Percentiles rank a stretch among this genome's conserved stretches.
Evolutionary conservation across 2,329 filamentous ascomycete genomes (phyloP).

Genomic region (Orbilia oligospora): DNA sequence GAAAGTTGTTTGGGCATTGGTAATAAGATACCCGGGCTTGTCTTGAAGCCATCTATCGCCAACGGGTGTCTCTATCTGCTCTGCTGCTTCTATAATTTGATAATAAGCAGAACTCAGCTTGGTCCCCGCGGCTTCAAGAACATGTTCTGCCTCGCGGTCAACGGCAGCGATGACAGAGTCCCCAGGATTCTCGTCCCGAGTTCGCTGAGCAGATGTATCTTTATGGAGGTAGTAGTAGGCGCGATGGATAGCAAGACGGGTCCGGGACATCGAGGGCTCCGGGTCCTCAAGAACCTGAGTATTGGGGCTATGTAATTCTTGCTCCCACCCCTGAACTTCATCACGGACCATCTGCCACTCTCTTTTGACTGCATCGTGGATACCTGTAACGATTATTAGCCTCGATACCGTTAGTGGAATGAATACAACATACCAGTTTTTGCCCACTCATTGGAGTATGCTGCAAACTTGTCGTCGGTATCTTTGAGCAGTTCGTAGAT

Average conservation of each 20-base stretch:
- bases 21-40: conserved; percentile 30
- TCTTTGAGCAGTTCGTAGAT: conserved; percentile 21
- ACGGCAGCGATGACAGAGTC: conserved; percentile 36
- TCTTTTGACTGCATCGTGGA: conserved; percentile 22
- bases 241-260: conserved; percentile 40
- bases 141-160: conserved; percentile 24
- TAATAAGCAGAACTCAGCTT: conserved; percentile 35
- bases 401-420: neutral
- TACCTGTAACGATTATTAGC: conserved; percentile 8
- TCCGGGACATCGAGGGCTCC: neutral
- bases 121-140: conserved; percentile 34
- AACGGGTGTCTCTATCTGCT: conserved; percentile 33
- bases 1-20: conserved; percentile 25
- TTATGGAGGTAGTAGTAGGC: conserved; percentile 27
- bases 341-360: conserved; percentile 31
- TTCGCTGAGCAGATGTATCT: conserved; percentile 36
- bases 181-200: conserved; percentile 38
- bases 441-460: conserved; percentile 43
- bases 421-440: conserved; percentile 29
- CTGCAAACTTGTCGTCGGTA: conserved; percentile 27
- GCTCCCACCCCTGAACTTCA: conserved; percentile 41
- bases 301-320: conserved; percentile 16
- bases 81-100: conserved; percentile 20
- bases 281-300: conserved; percentile 26
- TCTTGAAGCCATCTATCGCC: conserved; percentile 28